Conservation (phyloP, 257 asterid species). For the Ophiorrhiza pumila region DNA sequence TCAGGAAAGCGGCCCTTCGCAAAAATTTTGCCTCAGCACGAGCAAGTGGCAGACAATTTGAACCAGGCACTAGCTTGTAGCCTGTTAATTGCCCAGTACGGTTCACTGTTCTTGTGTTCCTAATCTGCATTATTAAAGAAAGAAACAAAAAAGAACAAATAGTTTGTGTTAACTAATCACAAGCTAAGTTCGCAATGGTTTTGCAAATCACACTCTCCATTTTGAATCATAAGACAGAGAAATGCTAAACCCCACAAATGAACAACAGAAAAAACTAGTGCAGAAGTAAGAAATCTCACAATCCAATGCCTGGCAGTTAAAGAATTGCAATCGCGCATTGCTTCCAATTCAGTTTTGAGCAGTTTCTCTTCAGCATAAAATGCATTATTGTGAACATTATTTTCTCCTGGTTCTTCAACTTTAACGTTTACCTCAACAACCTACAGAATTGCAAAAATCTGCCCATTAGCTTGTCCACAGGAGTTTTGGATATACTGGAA, state of each 20-base stretch:
- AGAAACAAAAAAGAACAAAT: background rate
- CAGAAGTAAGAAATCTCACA: background rate
- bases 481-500: background rate
- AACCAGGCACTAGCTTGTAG: conserved; percentile 84
- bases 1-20: conserved; percentile 84
- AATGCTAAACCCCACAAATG: too few relatives aligned
- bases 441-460: conserved; percentile 11
- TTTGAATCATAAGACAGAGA: background rate
- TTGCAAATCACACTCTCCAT: background rate
- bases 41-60: conserved; percentile 83
- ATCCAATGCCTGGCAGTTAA: conserved; percentile 41
- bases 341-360: conserved; percentile 40
- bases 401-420: conserved; percentile 35
- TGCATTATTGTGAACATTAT: conserved; percentile 38
- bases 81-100: conserved; percentile 84
- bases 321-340: conserved; percentile 41
- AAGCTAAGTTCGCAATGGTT: too few relatives aligned
- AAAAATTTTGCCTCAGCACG: conserved; percentile 82
- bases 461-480: background rate
- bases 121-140: conserved; percentile 41
- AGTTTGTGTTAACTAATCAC: background rate
- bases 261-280: background rate
- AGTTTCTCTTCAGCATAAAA: conserved; percentile 37
- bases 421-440: conserved; percentile 37
- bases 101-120: conserved; percentile 81